Conservation (phyloP, 345 rosid genomes). For the Isatis tinctoria region DNA sequence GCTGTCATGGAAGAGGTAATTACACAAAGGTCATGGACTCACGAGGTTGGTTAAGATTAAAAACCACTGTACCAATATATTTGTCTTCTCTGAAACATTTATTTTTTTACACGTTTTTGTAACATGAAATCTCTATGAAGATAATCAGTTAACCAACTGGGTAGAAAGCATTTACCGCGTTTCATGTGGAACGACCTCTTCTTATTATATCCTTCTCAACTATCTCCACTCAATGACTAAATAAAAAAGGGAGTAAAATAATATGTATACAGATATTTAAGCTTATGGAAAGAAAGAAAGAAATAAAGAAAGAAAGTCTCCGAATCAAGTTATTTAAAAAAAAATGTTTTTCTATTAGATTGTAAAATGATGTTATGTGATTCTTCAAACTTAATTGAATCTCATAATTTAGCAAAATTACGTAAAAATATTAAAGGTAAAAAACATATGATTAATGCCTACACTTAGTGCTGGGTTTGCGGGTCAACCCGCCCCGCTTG, state of each 20-base stretch:
- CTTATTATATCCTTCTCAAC: slow-evolving; percentile 22
- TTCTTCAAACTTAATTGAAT: not conserved
- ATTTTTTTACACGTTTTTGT: slow-evolving; percentile 19
- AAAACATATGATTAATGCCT: not conserved
- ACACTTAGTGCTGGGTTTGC: too few relatives aligned
- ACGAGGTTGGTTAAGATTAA: slow-evolving; percentile 50
- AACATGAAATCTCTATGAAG: slow-evolving; percentile 28
- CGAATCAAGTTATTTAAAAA: too few relatives aligned
- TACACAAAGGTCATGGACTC: slow-evolving; percentile 41
- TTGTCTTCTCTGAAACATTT: slow-evolving; percentile 9
- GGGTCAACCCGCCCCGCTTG: too few relatives aligned
- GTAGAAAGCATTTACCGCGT: slow-evolving; percentile 59
- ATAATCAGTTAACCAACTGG: slow-evolving; percentile 18
- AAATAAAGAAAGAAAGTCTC: too few relatives aligned
- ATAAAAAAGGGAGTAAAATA: not conserved
- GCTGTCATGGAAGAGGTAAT: slow-evolving; percentile 21
- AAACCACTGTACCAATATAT: not conserved
- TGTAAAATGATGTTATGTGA: not conserved
- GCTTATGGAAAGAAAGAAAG: too few relatives aligned
- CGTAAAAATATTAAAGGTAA: not conserved
- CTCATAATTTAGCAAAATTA: not conserved
- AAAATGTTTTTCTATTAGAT: not conserved
- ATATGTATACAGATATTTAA: not conserved
- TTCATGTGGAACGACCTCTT: slow-evolving; percentile 61
- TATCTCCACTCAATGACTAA: not conserved